Evolutionary conservation across 192 early-diverging fungal species (phyloP).

Genomic region (Linnemannia elongata): DNA sequence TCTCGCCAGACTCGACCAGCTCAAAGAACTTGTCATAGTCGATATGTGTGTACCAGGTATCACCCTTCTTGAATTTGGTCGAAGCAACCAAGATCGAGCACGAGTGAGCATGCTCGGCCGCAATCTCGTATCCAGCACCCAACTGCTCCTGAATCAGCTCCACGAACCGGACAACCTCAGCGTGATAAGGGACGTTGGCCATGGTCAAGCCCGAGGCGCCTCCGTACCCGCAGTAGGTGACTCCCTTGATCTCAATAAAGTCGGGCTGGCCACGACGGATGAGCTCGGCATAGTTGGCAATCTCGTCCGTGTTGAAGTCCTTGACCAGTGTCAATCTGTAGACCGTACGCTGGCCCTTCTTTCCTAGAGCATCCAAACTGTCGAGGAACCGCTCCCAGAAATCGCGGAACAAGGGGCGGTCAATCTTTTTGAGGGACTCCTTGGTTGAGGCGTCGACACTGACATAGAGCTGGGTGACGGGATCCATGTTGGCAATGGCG

Average conservation of each 20-base stretch:
- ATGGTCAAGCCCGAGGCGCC: conserved; percentile 76
- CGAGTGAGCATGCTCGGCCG: conserved; percentile 79
- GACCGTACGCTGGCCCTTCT: conserved; percentile 81
- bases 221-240: conserved; percentile 81
- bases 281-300: conserved; percentile 75
- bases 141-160: conserved; percentile 66
- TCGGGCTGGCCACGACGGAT: conserved; percentile 74
- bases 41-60: conserved; percentile 81
- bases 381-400: conserved; percentile 83
- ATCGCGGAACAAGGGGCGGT: conserved; percentile 80
- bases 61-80: conserved; percentile 74
- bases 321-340: conserved; percentile 83
- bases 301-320: conserved; percentile 76
- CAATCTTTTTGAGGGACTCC: conserved; percentile 80
- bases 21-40: conserved; percentile 80
- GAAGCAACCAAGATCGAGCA: conserved; percentile 77
- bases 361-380: conserved; percentile 71
- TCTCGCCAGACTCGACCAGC: conserved; percentile 64
- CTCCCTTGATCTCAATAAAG: conserved; percentile 84
- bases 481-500: conserved; percentile 70
- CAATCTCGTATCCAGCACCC: conserved; percentile 75
- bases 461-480: conserved; percentile 81
- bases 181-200: conserved; percentile 80
- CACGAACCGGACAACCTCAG: conserved; percentile 77
- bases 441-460: conserved; percentile 83